phyloP scores from a whole-genome alignment of 2,329 filamentous ascomycete species.

The Westerdykella sp. region DNA sequence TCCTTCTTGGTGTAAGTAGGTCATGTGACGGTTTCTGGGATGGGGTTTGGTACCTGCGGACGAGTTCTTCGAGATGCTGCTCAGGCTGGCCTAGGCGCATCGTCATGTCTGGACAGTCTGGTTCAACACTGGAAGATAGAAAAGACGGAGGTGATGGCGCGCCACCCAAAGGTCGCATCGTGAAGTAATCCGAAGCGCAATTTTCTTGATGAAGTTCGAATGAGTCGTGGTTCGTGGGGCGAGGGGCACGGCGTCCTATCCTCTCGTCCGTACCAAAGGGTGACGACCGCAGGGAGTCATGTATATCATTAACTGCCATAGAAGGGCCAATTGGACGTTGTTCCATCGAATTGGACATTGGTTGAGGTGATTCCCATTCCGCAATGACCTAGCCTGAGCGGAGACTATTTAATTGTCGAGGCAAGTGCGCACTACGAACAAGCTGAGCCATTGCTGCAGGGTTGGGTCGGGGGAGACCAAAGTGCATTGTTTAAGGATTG shows the following conservation, averaged over 20 bases:
- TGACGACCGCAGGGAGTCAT: conserved; percentile 5
- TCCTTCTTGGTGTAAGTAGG: conserved; percentile 6
- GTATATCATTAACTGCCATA: conserved; percentile 8
- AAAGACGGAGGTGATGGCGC: conserved; percentile 3
- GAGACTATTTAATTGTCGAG: too few relatives aligned
- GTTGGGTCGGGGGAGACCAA: too few relatives aligned
- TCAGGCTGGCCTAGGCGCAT: conserved; percentile 1
- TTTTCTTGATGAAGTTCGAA: conserved; percentile 9
- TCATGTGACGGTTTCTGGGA: too few relatives aligned
- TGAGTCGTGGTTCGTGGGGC: conserved; percentile 6
- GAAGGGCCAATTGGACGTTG: not conserved
- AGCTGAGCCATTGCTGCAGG: too few relatives aligned
- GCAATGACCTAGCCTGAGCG: too few relatives aligned
- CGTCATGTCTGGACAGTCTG: conserved; percentile 9
- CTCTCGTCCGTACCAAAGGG: conserved; percentile 11
- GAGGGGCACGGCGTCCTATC: conserved; percentile 6
- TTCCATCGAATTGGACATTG: too few relatives aligned
- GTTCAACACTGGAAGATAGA: conserved; percentile 10
- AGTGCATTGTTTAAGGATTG: too few relatives aligned
- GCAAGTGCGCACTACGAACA: too few relatives aligned
- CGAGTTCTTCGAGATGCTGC: conserved; percentile 14
- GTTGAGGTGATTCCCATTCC: too few relatives aligned
- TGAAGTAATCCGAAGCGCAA: conserved; percentile 11
- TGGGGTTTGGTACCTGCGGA: conserved; percentile 9
- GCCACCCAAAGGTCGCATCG: conserved; percentile 4